Base-by-base conservation (phyloP, 345 rosid genomes). In the Eucalyptus coolabah region DNA sequence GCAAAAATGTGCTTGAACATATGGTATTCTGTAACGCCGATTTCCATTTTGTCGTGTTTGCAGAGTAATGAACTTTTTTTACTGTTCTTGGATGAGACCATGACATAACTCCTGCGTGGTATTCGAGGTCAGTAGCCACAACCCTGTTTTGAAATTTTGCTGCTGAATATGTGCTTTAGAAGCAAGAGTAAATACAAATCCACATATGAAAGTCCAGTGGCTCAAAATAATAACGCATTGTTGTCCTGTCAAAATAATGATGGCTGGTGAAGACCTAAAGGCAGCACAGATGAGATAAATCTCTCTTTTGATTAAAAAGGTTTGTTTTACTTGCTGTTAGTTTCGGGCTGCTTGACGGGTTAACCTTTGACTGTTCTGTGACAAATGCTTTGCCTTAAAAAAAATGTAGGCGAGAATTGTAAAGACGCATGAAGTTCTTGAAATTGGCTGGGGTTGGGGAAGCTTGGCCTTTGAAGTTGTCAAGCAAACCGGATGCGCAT, bases 391-490 rank as follows among this genome's bases (percentile, higher is more conserved):
- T 47, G 7, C 14, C 59, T 77, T 4, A 24, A 10, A 28, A n/a
- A n/a, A 50, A 50, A 53, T 32, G 18, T 50, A 86, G 98, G 96
- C 97, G 19, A 93, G 95, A 91, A 91, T 98, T 87, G 90, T 86
- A 54, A 94, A 93, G 88, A 67, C 89, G 16, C 96, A 97, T 86
- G 96, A 95, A 91, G 93, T 98, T 91, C 95, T 98, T 16, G 99
- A 98, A 89, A 95, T 98, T 44, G 99, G 99, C 47, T 95, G 94
- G 51, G 98, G 99, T 40, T 97, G 99, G 99, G 99, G 98, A 90
- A 92, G 96, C 77, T 93, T 96, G 44, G 99, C 98, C 54, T 92
- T 98, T 50, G 97, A 98, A 93, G 94, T 95, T 86, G 99, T 98
- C 87, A 94, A 90, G 93, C 93, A 92, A 93, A 98, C 98, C 8